Percentiles rank a stretch among this genome's conserved stretches.
These are phyloP conservation scores for Mycena galericulata DNA, from an alignment of 768 basidiomycete species.

Conservation along the genomic window DNA sequence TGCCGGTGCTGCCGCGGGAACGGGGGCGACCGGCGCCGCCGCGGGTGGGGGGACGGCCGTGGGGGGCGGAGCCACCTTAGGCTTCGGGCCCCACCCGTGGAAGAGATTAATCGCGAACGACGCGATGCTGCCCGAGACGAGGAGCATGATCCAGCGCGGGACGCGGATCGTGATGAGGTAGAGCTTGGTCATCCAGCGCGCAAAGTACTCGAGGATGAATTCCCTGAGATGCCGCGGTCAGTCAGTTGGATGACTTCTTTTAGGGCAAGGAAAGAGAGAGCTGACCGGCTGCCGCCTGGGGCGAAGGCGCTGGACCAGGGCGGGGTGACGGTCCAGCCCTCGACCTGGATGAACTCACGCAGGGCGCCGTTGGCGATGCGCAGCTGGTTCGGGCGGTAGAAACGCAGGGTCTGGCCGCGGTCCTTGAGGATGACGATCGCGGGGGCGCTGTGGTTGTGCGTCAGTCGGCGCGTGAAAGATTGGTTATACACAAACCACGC, in stretches of 20 bases:
- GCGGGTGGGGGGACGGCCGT: constrained; percentile 13
- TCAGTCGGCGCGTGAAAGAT: constrained; percentile 19
- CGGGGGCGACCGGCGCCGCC: background rate
- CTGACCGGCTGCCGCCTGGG: constrained; percentile 82
- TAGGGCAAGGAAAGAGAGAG: background rate
- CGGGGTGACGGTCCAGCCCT: constrained; percentile 70
- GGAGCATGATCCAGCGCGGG: constrained; percentile 80
- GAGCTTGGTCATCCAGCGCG: constrained; percentile 64
- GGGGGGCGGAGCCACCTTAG: background rate
- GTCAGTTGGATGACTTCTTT: constrained; percentile 5
- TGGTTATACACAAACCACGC: constrained; percentile 43
- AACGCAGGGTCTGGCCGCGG: constrained; percentile 83
- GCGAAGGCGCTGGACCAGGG: constrained; percentile 78
- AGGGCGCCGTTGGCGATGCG: constrained; percentile 70
- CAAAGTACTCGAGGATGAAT: constrained; percentile 61
- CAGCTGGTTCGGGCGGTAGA: constrained; percentile 76
- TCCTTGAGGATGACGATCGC: constrained; percentile 77
- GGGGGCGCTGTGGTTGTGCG: constrained; percentile 74
- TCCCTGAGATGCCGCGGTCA: constrained; percentile 54
- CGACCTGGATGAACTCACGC: constrained; percentile 73
- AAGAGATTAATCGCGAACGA: constrained; percentile 76
- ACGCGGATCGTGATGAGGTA: constrained; percentile 67
- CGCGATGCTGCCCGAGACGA: constrained; percentile 73
- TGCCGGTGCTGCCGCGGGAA: constrained; percentile 20
- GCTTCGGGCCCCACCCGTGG: constrained; percentile 52